Conservation (phyloP, 2,329 filamentous ascomycete genomes). For the Penicillium sumatraense region DNA sequence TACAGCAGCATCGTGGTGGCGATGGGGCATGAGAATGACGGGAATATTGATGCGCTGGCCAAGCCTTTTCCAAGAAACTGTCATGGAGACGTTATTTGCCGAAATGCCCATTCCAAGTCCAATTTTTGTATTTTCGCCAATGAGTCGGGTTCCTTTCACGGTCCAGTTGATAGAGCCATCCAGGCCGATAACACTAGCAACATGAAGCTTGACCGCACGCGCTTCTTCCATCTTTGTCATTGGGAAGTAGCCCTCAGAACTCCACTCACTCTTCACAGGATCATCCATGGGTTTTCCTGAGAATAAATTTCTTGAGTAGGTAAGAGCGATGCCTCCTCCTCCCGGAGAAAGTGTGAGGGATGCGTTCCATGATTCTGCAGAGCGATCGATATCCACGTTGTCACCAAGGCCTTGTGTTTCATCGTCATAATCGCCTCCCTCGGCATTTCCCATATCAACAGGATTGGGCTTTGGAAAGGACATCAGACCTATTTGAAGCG, state of each 20-base stretch:
- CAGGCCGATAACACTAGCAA: constrained; percentile 31
- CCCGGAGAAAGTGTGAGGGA: constrained; percentile 34
- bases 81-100: constrained; percentile 41
- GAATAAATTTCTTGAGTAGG: constrained; percentile 45
- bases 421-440: constrained; percentile 24
- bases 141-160: constrained; percentile 40
- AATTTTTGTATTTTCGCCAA: constrained; percentile 45
- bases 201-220: constrained; percentile 41
- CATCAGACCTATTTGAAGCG: constrained; percentile 40
- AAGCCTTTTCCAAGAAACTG: constrained; percentile 46
- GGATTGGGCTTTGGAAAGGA: constrained; percentile 27
- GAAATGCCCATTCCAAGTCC: constrained; percentile 46
- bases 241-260: constrained; percentile 43
- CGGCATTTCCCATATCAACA: constrained; percentile 21
- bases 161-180: constrained; percentile 39
- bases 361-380: constrained; percentile 41
- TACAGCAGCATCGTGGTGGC: constrained; percentile 38
- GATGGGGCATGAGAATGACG: constrained; percentile 41
- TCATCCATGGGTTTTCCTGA: constrained; percentile 38
- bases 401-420: constrained; percentile 16
- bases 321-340: constrained; percentile 34
- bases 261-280: constrained; percentile 45
- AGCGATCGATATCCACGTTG: constrained; percentile 24
- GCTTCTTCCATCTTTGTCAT: constrained; percentile 32
- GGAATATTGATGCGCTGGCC: constrained; percentile 47